phyloP scores from a whole-genome alignment of 306 rosid species.

The Prunus mira region DNA sequence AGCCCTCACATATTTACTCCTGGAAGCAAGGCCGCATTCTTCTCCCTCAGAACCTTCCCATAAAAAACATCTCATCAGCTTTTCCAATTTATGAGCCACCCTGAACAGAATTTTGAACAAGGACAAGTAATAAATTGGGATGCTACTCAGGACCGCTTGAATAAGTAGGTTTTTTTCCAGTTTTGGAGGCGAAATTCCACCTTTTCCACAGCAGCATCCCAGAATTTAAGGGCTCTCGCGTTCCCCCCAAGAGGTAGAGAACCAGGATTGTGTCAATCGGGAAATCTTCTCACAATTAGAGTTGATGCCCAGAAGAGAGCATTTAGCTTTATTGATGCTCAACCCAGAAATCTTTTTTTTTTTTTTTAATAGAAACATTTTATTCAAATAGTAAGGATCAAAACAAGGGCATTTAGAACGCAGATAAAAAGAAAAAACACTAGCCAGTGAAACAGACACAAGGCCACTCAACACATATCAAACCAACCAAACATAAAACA shows the following conservation, averaged over 20 bases:
- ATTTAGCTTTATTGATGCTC: background rate
- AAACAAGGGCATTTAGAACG: too few species aligned
- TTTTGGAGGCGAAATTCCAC: background rate
- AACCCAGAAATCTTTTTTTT: too few species aligned
- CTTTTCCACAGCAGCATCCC: background rate
- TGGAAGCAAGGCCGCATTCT: too few species aligned
- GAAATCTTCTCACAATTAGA: background rate
- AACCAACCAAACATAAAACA: too few species aligned
- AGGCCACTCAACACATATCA: too few species aligned
- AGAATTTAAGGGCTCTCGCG: background rate
- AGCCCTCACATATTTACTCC: too few species aligned
- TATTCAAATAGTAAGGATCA: too few species aligned
- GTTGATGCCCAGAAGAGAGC: background rate
- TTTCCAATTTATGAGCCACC: background rate
- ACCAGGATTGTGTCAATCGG: background rate
- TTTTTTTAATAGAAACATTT: too few species aligned
- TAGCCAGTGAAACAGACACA: too few species aligned
- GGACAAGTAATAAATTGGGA: background rate
- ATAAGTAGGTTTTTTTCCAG: background rate
- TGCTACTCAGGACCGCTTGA: background rate
- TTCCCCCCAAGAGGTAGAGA: background rate
- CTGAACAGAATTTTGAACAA: background rate
- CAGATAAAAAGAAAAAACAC: too few species aligned
- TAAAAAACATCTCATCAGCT: too few species aligned
- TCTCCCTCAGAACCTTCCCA: too few species aligned